Percentiles rank a stretch among this genome's conserved stretches.
phyloP scores from a whole-genome alignment of 129 eudicot species.

The Kitagawia praeruptora region DNA sequence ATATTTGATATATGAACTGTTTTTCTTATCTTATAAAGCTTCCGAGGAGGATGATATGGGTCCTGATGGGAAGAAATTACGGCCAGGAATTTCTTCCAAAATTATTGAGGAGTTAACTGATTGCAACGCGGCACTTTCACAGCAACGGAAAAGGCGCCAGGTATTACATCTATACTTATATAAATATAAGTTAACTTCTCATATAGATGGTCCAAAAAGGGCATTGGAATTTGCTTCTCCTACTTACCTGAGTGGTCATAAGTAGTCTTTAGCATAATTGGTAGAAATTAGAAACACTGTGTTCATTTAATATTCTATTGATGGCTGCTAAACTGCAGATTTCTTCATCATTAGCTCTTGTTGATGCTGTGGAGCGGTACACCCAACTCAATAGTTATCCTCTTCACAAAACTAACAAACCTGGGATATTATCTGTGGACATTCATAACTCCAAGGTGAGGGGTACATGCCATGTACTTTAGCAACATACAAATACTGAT shows the following conservation, averaged over 20 bases:
- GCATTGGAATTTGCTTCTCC: not conserved
- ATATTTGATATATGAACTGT: not conserved
- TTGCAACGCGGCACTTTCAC: slow-evolving; percentile 87
- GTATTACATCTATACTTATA: slow-evolving; percentile 21
- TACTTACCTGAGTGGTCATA: not conserved
- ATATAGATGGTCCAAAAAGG: not conserved
- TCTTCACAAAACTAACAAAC: slow-evolving; percentile 85
- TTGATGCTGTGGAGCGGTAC: slow-evolving; percentile 76
- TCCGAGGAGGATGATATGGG: slow-evolving; percentile 77
- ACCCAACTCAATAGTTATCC: slow-evolving; percentile 84
- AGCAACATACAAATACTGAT: not conserved
- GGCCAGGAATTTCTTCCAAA: slow-evolving; percentile 61
- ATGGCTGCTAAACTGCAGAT: slow-evolving; percentile 31
- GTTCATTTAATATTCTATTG: not conserved
- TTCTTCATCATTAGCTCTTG: slow-evolving; percentile 68
- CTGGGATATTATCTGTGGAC: slow-evolving; percentile 83
- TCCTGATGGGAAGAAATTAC: slow-evolving; percentile 63
- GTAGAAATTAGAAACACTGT: not conserved
- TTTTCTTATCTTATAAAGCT: slow-evolving; percentile 30
- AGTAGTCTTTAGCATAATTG: not conserved
- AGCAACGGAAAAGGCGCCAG: slow-evolving; percentile 91
- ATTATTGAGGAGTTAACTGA: slow-evolving; percentile 71
- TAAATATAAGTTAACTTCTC: not conserved
- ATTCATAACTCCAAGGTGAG: slow-evolving; percentile 75
- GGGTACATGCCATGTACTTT: not conserved